phyloP scores from a whole-genome alignment of 768 basidiomycete species.

The Tulasnella sp. region DNA sequence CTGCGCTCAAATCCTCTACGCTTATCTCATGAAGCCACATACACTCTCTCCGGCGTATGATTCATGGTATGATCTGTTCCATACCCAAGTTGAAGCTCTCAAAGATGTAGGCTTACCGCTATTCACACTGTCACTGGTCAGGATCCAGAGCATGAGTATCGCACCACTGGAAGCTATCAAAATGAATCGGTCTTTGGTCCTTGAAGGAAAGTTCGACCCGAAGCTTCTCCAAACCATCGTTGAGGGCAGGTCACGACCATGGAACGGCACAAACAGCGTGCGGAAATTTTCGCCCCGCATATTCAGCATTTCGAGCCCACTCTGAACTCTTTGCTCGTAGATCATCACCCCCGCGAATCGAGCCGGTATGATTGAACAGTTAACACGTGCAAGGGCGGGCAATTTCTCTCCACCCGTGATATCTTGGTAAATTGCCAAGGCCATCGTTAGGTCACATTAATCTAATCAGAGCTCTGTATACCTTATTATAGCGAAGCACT shows the following conservation, averaged over 20 bases:
- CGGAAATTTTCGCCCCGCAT: not conserved
- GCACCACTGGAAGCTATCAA: conserved; percentile 27
- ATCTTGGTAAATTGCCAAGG: conserved; percentile 2
- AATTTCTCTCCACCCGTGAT: conserved; percentile 1
- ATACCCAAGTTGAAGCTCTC: too few species aligned
- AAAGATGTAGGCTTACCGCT: too few species aligned
- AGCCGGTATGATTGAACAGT: not conserved
- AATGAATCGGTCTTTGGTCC: conserved; percentile 51
- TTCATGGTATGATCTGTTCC: conserved; percentile 43
- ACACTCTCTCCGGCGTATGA: conserved; percentile 72
- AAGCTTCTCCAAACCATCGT: conserved; percentile 12
- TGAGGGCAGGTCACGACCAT: conserved; percentile 37
- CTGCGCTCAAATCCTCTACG: conserved; percentile 80
- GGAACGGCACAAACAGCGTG: conserved; percentile 3
- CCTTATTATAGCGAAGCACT: conserved; percentile 1
- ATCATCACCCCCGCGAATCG: conserved; percentile 6
- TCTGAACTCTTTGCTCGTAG: not conserved
- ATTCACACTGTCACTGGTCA: not conserved
- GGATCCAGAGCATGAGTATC: conserved; percentile 15
- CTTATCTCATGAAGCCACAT: conserved; percentile 64
- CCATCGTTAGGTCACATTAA: not conserved
- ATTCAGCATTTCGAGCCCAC: not conserved
- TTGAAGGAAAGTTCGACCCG: conserved; percentile 44
- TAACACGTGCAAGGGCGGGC: not conserved
- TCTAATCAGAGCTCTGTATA: not conserved